Conservation (phyloP, 169 alveolate genomes). For the Cryptosporidium xiaoi region DNA sequence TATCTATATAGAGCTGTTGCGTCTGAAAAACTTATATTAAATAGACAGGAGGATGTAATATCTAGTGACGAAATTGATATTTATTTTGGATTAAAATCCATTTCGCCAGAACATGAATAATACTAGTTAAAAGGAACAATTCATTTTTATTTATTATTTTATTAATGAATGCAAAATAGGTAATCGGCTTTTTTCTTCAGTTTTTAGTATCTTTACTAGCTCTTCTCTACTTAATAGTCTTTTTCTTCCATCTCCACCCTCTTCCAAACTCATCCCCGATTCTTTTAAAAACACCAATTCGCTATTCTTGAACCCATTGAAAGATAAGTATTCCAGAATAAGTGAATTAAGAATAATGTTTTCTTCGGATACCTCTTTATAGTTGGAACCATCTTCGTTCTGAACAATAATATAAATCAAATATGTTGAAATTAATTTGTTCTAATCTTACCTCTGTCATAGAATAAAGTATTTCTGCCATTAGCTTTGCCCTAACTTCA, state of each 20-base stretch:
- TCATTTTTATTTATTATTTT: neutral
- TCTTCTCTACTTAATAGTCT: conserved; percentile 27
- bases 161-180: conserved; percentile 47
- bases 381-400: conserved; percentile 1
- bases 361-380: conserved; percentile 24
- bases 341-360: conserved; percentile 48
- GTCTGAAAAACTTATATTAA: conserved; percentile 12
- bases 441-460: conserved; percentile 12
- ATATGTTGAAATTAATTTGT: neutral
- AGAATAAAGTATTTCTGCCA: conserved; percentile 67
- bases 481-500: conserved; percentile 57
- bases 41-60: conserved; percentile 24
- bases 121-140: neutral
- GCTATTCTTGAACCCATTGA: conserved; percentile 41
- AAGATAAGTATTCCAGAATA: conserved; percentile 41
- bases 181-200: conserved; percentile 11
- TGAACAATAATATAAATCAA: conserved; percentile 4
- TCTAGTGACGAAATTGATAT: conserved; percentile 26
- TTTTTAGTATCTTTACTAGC: conserved; percentile 13
- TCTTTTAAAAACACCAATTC: conserved; percentile 18
- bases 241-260: neutral
- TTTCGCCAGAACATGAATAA: neutral
- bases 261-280: conserved; percentile 27
- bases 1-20: conserved; percentile 71
- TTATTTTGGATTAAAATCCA: conserved; percentile 54